Evolutionary conservation across 345 rosid species (phyloP), one percentile per base, ranked within the genome.

Genomic region (Geranium rotundifolium): DNA sequence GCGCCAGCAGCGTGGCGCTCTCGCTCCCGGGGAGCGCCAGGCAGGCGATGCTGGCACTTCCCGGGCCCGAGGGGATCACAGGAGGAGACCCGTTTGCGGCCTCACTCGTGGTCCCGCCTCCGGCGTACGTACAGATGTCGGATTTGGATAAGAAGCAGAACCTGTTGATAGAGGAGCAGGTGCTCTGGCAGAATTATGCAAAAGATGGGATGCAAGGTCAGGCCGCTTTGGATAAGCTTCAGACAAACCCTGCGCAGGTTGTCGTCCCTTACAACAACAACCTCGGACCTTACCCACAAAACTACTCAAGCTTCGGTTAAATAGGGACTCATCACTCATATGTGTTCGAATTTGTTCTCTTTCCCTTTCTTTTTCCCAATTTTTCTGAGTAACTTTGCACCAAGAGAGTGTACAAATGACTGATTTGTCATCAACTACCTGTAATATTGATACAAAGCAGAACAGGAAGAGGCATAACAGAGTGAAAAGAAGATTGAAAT

Each of bases 1-100:
- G 96, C 56, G 86, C 91, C 55, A 84, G 93, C 75, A 88, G 97
- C 18, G 90, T 90, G 9, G 91, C 96, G 29, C 80, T 90, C 0
- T 83, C 80, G 31, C 64, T 79, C 0, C 80, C 60, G 3, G 91
- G 82, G 76, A 7, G 37, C 3, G 3, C 37, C 4, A 76, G 80
- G 69, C 86, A 85, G 4, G 82, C 85, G 3, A 83, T 80, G 72
- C 64, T 87, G 62, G 80, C 84, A 37, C 71, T 80, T 34, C 84
- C 84, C 0, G 95, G 90, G 12, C 76, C 84, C 31, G 67, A 29
- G 6, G 29, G 31, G 17, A 54, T 56, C 0, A 54, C 72, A 8
- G 68, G 79, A 7, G 69, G 64, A 18, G 95, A 87, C 63, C 95
- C 89, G 5, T 87, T 87, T 56, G 84, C 83, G 7, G 86, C 95